These are phyloP conservation scores for Paramecium pentaurelia DNA, from an alignment of 73 alveolate species.

Conservation along the genomic window DNA sequence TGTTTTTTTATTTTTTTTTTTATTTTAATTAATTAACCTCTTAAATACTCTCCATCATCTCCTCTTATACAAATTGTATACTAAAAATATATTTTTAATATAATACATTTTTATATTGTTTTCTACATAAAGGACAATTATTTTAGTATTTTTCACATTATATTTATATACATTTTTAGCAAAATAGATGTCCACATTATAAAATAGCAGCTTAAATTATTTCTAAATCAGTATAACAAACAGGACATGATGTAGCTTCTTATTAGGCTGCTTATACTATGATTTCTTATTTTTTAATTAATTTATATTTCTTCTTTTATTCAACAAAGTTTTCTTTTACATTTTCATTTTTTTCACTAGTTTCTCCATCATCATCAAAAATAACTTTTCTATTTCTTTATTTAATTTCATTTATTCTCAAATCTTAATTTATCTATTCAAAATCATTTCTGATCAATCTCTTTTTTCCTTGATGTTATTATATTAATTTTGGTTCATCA, in stretches of 20 bases:
- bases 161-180: background rate
- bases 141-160: constrained; percentile 12
- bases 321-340: background rate
- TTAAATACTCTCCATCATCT: background rate
- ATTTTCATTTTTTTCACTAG: background rate
- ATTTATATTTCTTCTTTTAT: background rate
- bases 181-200: background rate
- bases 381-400: background rate
- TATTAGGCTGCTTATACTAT: background rate
- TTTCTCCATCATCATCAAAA: background rate
- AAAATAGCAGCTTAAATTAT: background rate
- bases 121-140: constrained; percentile 16
- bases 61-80: background rate
- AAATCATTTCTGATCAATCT: background rate
- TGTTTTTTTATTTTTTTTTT: background rate
- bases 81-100: background rate
- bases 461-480: background rate
- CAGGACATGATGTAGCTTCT: background rate
- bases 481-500: background rate
- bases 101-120: background rate
- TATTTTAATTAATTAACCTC: background rate
- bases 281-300: background rate
- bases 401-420: background rate
- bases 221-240: background rate
- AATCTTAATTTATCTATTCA: background rate